These are phyloP conservation scores for Aspergillus clavatus DNA, from an alignment of 2,329 filamentous ascomycete species.

Conservation along the genomic window DNA sequence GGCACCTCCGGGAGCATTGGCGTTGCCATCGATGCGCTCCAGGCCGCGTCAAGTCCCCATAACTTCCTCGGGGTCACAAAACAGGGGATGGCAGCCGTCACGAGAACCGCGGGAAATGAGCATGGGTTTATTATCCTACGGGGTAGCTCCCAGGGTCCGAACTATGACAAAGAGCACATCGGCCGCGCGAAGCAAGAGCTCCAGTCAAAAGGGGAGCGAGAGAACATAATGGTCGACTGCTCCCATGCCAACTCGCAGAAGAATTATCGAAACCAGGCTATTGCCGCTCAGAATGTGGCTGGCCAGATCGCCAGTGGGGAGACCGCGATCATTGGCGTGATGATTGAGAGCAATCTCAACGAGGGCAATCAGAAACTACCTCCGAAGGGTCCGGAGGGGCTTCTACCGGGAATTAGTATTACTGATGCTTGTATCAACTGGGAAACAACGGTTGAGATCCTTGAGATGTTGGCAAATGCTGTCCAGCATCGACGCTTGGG, in stretches of 20 bases:
- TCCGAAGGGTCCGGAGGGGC: slow-evolving; percentile 65
- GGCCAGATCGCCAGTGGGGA: slow-evolving; percentile 85
- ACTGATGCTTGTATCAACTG: slow-evolving; percentile 94
- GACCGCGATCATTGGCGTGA: slow-evolving; percentile 83
- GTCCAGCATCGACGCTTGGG: no score
- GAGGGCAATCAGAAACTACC: slow-evolving; percentile 86
- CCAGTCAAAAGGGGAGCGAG: slow-evolving; percentile 72
- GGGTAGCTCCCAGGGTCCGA: slow-evolving; percentile 84
- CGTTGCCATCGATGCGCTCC: slow-evolving; percentile 92
- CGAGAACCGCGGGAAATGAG: slow-evolving; percentile 84
- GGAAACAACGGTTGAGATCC: slow-evolving; percentile 73
- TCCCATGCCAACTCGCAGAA: slow-evolving; percentile 97
- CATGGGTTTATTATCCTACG: slow-evolving; percentile 94
- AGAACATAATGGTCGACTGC: slow-evolving; percentile 96
- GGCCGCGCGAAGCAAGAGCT: slow-evolving; percentile 71
- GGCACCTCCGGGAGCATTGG: slow-evolving; percentile 86
- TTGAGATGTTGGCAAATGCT: slow-evolving; percentile 77
- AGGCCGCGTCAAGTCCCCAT: slow-evolving; percentile 59
- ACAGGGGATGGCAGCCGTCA: slow-evolving; percentile 91
- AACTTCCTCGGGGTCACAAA: slow-evolving; percentile 99
- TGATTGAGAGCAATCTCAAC: slow-evolving; percentile 97
- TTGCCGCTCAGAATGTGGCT: slow-evolving; percentile 73
- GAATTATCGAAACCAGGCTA: slow-evolving; percentile 92
- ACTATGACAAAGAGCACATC: slow-evolving; percentile 83
- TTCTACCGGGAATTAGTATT: slow-evolving; percentile 88